Conservation (phyloP, 768 basidiomycete species). For the Holtermanniella nyarrowii region DNA sequence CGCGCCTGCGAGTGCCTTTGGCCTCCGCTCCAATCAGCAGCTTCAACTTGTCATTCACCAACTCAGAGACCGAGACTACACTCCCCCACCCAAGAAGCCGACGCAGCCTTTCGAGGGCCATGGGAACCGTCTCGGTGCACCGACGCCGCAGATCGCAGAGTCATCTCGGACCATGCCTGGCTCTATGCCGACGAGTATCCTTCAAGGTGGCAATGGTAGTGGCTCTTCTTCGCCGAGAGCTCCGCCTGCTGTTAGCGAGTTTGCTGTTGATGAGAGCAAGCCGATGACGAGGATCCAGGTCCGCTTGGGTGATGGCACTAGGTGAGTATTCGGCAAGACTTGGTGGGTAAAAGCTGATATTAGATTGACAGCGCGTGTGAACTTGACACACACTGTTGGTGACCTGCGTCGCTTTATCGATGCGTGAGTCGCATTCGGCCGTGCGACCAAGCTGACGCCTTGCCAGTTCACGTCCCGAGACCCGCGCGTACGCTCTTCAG, state of each 20-base stretch:
- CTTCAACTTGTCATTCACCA: constrained; percentile 72
- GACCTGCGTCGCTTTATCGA: constrained; percentile 82
- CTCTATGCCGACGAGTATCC: constrained; percentile 9
- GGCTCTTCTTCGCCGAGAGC: constrained; percentile 21
- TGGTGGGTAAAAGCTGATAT: background rate
- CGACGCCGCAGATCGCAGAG: constrained; percentile 47
- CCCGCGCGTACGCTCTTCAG: constrained; percentile 61
- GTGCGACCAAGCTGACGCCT: background rate
- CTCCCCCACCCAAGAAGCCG: constrained; percentile 48
- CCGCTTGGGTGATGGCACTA: constrained; percentile 78
- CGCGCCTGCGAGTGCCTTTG: constrained; percentile 67
- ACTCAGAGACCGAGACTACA: constrained; percentile 61
- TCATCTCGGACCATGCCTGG: constrained; percentile 14
- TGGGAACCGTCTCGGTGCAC: constrained; percentile 72
- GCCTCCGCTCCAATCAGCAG: constrained; percentile 63
- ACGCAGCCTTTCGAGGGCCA: constrained; percentile 54
- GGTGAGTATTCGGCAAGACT: constrained; percentile 44
- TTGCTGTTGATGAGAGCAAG: constrained; percentile 68
- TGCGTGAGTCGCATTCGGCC: constrained; percentile 65
- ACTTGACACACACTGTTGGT: constrained; percentile 74
- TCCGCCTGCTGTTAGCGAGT: constrained; percentile 44
- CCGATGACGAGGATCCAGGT: constrained; percentile 87
- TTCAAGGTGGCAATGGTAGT: constrained; percentile 5
- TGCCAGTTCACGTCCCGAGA: constrained; percentile 58
- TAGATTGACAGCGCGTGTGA: constrained; percentile 77